A percentile compares a stretch with the other conserved stretches of the same genome.
Conservation (phyloP, 345 rosid genomes). For the Lepidium sativum region DNA sequence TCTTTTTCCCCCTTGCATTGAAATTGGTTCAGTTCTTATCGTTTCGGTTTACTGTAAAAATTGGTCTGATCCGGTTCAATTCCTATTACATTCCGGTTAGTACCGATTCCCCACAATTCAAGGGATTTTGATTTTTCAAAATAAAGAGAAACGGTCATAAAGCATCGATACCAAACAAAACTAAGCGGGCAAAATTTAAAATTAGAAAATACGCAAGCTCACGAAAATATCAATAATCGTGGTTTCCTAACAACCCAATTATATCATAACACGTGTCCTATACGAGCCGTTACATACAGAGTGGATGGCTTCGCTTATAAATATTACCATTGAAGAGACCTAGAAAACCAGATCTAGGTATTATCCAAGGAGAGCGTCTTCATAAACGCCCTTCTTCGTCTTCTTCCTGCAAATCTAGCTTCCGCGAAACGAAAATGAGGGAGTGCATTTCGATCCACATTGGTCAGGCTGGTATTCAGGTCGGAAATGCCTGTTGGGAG, state of each 20-base stretch:
- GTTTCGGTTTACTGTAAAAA: background rate
- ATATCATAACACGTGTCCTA: slow-evolving; percentile 16
- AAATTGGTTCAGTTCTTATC: slow-evolving; percentile 8
- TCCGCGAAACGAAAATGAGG: slow-evolving; percentile 38
- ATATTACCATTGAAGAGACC: background rate
- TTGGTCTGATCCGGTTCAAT: background rate
- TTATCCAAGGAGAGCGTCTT: slow-evolving; percentile 44
- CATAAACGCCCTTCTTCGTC: slow-evolving; percentile 38
- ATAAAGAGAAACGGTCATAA: slow-evolving; percentile 8
- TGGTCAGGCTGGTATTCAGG: slow-evolving; percentile 80
- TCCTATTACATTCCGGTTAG: background rate
- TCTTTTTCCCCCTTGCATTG: background rate
- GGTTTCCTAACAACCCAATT: slow-evolving; percentile 16
- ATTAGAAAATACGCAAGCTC: slow-evolving; percentile 13
- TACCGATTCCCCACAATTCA: background rate
- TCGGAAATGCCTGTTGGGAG: slow-evolving; percentile 78
- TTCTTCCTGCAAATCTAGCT: background rate
- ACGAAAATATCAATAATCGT: slow-evolving; percentile 6
- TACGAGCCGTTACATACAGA: slow-evolving; percentile 10
- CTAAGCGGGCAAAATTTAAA: slow-evolving; percentile 27
- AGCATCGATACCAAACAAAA: background rate
- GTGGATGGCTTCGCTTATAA: slow-evolving; percentile 17
- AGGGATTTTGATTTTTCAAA: slow-evolving; percentile 1
- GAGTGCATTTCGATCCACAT: slow-evolving; percentile 75
- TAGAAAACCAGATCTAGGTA: slow-evolving; percentile 1